These are phyloP conservation scores for Oryza glaberrima DNA, from an alignment of 176 grass and related monocot genomes.

Conservation along the genomic window DNA sequence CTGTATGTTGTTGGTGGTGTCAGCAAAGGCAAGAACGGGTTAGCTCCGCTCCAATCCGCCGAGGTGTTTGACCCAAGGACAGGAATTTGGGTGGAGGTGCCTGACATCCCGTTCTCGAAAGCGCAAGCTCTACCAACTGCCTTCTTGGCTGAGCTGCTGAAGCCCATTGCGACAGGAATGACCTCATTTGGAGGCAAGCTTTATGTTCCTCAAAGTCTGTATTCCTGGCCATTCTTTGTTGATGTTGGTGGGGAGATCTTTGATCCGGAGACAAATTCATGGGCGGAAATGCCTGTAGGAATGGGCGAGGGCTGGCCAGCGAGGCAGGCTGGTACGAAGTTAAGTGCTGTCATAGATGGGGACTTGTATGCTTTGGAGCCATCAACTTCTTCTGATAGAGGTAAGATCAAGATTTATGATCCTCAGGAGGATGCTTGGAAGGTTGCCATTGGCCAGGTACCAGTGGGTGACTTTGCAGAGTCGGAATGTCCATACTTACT, in stretches of 20 bases:
- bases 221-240: conserved; percentile 79
- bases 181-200: conserved; percentile 67
- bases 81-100: conserved; percentile 57
- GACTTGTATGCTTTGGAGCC: conserved; percentile 82
- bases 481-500: conserved; percentile 64
- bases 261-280: conserved; percentile 61
- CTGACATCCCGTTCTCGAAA: conserved; percentile 77
- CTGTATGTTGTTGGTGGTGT: conserved; percentile 87
- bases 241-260: conserved; percentile 82
- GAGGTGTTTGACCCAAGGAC: conserved; percentile 82
- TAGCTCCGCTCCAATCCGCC: conserved; percentile 65
- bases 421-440: conserved; percentile 75
- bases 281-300: conserved; percentile 75
- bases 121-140: conserved; percentile 50
- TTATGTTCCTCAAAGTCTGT: conserved; percentile 80
- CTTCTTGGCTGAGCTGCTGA: conserved; percentile 70
- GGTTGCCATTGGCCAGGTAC: conserved; percentile 51
- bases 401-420: conserved; percentile 82
- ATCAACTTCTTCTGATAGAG: conserved; percentile 52
- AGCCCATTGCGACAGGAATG: conserved; percentile 72
- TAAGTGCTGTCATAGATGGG: conserved; percentile 63
- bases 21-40: conserved; percentile 43
- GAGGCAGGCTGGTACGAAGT: conserved; percentile 69
- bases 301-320: conserved; percentile 86
- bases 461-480: conserved; percentile 51